Base-by-base conservation (phyloP, 768 basidiomycete genomes). In the Mycena maculata region DNA sequence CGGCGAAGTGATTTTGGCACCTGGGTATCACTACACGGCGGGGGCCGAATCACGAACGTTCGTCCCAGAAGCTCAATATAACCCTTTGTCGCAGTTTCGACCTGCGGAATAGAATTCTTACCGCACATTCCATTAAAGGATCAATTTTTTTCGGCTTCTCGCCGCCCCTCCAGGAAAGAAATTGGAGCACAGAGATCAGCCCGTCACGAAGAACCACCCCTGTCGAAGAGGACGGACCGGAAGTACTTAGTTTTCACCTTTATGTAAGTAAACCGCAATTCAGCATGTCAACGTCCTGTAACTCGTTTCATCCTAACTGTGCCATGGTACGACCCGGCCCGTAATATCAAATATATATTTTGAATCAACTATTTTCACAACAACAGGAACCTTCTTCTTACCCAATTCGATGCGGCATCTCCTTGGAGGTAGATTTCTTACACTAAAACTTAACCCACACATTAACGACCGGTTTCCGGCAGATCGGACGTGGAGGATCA, bases 41-140 rank as follows among this genome's bases (percentile, higher is more conserved):
- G 18, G 30, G 30, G 18, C 49, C 49, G 49, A 50, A 50, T 50
- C 16, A 50, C 30, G 49, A 50, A 50, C 49, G 49, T 30, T 50
- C 18, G 49, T 50, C 49, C 28, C 49, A 50, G 49, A n/a, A 50
- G 49, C 49, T 50, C 49, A 50, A 50, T 48, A 48, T 23, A 48
- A 48, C 47, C 47, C 27, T 48, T 48, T 48, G 13, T 48, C 47
- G n/a, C n/a, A 48, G 6, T 48, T 48, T 25, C 47, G 47, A 48
- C 47, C 47, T 48, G 47, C 47, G 25, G 47, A 48, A 48, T 48
- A 48, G 27, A 48, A 27, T 48, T 48, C 47, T 48, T 48, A 48
- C 25, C 6, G 47, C 47, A 27, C 47, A 48, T 48, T 48, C 47
- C 47, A 27, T 27, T 48, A 27, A 48, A 48, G 27, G 23, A 16